Percentiles rank a stretch among this genome's conserved stretches.
phyloP scores from a whole-genome alignment of 331 rosid genomes.

The Telfairia occidentalis region DNA sequence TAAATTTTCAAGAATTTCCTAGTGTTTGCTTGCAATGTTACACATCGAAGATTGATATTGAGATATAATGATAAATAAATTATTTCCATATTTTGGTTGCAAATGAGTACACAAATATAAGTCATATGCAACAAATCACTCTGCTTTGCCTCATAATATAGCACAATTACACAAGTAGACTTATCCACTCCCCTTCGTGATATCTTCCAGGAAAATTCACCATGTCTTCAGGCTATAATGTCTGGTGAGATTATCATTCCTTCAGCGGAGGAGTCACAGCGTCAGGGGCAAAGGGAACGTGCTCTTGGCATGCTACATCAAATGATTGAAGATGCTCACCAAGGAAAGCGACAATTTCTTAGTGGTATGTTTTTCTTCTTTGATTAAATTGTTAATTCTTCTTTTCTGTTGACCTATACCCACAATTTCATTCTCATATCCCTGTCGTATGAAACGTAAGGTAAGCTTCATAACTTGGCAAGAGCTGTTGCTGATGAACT shows the following conservation, averaged over 20 bases:
- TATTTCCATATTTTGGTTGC: background rate
- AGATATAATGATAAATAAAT: background rate
- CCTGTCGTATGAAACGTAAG: conserved; percentile 30
- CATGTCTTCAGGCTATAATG: conserved; percentile 57
- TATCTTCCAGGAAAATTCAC: conserved; percentile 62
- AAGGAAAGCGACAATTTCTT: conserved; percentile 88
- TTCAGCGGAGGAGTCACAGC: conserved; percentile 53
- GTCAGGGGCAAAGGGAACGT: conserved; percentile 89
- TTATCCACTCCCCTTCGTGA: conserved; percentile 20
- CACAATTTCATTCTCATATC: conserved; percentile 13
- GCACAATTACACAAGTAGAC: background rate
- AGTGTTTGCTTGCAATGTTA: background rate
- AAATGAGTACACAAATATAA: background rate
- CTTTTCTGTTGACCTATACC: background rate
- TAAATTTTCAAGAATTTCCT: background rate
- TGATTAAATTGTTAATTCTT: conserved; percentile 4
- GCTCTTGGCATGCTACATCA: conserved; percentile 89
- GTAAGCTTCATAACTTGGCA: conserved; percentile 97
- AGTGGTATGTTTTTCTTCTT: conserved; percentile 44
- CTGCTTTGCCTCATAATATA: background rate
- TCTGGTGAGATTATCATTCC: conserved; percentile 55
- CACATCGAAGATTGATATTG: background rate
- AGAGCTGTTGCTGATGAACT: conserved; percentile 95
- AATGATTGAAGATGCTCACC: conserved; percentile 96
- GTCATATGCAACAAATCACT: background rate